A percentile compares a stretch with the other conserved stretches of the same genome.
These are phyloP conservation scores for Houttuynia cordata DNA, from an alignment of 164 flowering plant genomes.

Conservation along the genomic window DNA sequence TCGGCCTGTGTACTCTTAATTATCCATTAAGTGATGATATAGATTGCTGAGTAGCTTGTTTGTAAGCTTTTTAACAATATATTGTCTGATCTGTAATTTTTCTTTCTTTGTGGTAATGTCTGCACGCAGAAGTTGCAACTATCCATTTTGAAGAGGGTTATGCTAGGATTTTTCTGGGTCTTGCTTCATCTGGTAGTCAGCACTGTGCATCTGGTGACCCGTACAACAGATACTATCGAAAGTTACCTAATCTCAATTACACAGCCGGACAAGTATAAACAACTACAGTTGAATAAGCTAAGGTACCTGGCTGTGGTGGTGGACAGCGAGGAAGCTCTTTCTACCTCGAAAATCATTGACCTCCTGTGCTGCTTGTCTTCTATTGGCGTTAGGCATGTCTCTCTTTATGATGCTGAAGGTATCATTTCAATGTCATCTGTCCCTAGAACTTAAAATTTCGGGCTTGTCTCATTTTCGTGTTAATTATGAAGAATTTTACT, in stretches of 20 bases:
- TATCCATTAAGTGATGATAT: neutral
- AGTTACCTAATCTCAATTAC: constrained; percentile 48
- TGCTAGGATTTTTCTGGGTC: constrained; percentile 38
- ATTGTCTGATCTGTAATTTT: neutral
- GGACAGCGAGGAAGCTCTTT: constrained; percentile 73
- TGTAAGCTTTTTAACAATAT: too few relatives aligned
- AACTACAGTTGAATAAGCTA: constrained; percentile 37
- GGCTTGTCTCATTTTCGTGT: neutral
- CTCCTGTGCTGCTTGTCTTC: constrained; percentile 54
- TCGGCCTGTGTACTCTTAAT: neutral
- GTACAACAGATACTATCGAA: constrained; percentile 21
- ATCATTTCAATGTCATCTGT: neutral
- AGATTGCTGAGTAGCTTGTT: neutral
- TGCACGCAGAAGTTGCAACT: constrained; percentile 6
- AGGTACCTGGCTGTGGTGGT: constrained; percentile 65
- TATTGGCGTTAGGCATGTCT: constrained; percentile 57
- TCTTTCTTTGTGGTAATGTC: neutral
- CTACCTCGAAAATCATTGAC: constrained; percentile 36
- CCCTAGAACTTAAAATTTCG: neutral
- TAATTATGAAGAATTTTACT: too few relatives aligned
- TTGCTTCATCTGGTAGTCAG: constrained; percentile 39
- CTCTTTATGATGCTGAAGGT: constrained; percentile 79
- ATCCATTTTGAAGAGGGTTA: constrained; percentile 14
- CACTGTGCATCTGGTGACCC: constrained; percentile 23
- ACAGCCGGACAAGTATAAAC: constrained; percentile 23